Base-by-base conservation (phyloP, 2,329 filamentous ascomycete genomes). In the Chrysoporthe puriensis region DNA sequence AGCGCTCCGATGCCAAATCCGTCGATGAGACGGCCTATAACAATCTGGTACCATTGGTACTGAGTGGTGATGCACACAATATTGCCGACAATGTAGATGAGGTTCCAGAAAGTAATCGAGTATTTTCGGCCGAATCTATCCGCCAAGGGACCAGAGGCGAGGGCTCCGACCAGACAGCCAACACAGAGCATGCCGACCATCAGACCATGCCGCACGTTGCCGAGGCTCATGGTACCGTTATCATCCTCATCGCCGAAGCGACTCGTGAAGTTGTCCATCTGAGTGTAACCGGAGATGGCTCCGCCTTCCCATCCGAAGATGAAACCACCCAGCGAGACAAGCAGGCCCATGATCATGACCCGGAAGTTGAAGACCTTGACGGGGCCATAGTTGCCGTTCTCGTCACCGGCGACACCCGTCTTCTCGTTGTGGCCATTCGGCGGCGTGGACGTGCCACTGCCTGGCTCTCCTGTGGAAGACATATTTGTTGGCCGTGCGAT, bases 1-100 rank as follows among this genome's bases (percentile, higher is more conserved):
- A 92, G 81, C 63, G 84, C 89, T 56, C 90, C 90, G 40, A 92
- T 85, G 57, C 90, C 89, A 2, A 92, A 80, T 73, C 90, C 90
- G 46, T 89, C 88, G 40, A 90, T 81, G 79, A 88, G 88, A 69
- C 90, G 83, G 43, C 89, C 90, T 71, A 89, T 81, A 76, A 86
- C 88, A 70, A 91, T 79, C 74, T 91, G 89, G 71, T 89, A 84
- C 90, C 90, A 92, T 52, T 79, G 80, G 32, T 80, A 72, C 64
- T 79, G 78, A 4, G 87, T 85, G 0, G 88, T 83, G 72, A 92
- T 88, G 75, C 92, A 89, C 50, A 91, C 83, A 66, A 90, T 81
- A 72, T 90, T 88, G 71, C 90, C 90, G 66, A 90, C 75, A 71
- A 85, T 84, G 78, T 89, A 90, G 66, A 91, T 76, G 48, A 84